Base-by-base conservation (phyloP, 495 filamentous ascomycete species). In the Niebla homalea region DNA sequence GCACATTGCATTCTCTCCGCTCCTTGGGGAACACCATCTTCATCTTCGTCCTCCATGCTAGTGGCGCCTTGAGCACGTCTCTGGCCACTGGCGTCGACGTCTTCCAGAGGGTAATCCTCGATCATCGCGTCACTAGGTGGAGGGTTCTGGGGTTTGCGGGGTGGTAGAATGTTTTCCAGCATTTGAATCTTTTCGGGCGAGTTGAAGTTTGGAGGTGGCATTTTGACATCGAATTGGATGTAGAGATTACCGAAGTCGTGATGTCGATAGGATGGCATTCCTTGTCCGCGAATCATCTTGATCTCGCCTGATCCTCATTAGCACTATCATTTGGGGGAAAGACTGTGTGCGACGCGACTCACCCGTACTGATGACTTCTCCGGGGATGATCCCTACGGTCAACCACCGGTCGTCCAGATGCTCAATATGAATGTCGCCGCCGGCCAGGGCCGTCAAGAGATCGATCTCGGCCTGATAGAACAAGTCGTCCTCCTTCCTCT, bases 321-420 rank as follows among this genome's bases (percentile, higher is more conserved):
- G 54, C 49, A 36, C 10, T 43, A 21, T 10, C 36, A 35, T 5
- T 41, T 22, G 11, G 29, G 23, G 26, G 2, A 22, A 39, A 10
- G 16, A 37, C 19, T 23, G 14, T n/a, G n/a, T n/a, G n/a, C n/a
- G 25, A 21, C 22, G 21, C 11, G 42, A 77, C 84, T 68, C 84
- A 96, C 92, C 86, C 68, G 84, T 85, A 59, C 78, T 77, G 62
- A 99, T 94, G 49, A 93, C 87, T 69, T 97, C 93, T 59, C 92
- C 92, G 35, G 92, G 87, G 41, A 83, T 71, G 54, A 97, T 89
- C 39, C 85, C 84, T 14, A 97, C 85, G 38, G 79, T 87, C 68
- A 99, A 71, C 90, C 90, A 99, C 60, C 92, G 77, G 12, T 97
- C 92, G 56, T 99, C 92, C 21, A 99, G 81, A 65, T 99, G 92